Evolutionary conservation across 2,329 filamentous ascomycete species (phyloP).

Genomic region (Rhynchosporium secalis): DNA sequence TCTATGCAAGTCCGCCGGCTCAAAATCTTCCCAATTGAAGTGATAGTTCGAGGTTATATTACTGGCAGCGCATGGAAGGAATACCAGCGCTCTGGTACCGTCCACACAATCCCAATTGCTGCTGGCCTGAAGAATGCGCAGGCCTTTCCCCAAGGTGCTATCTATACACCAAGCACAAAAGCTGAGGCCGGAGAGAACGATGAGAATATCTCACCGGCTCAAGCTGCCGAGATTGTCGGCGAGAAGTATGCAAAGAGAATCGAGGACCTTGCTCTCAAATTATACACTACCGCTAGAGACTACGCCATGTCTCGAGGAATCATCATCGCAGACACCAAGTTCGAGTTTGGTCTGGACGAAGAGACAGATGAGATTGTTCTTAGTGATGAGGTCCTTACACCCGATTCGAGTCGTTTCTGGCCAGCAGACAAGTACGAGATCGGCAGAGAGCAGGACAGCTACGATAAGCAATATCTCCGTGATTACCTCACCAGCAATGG

Average conservation of each 20-base stretch:
- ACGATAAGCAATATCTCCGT: slow-evolving; percentile 83
- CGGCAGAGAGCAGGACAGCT: slow-evolving; percentile 76
- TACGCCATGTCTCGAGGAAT: slow-evolving; percentile 61
- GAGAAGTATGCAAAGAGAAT: slow-evolving; percentile 59
- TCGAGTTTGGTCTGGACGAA: slow-evolving; percentile 67
- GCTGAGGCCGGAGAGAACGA: slow-evolving; percentile 67
- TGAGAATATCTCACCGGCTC: slow-evolving; percentile 65
- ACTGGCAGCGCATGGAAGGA: slow-evolving; percentile 72
- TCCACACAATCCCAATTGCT: slow-evolving; percentile 62
- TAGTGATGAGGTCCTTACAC: slow-evolving; percentile 73
- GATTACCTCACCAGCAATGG: slow-evolving; percentile 77
- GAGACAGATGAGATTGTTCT: slow-evolving; percentile 63
- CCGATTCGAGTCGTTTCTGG: slow-evolving; percentile 87
- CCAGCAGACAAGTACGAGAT: slow-evolving; percentile 68
- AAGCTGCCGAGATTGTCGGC: slow-evolving; percentile 51
- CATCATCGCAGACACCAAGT: slow-evolving; percentile 74
- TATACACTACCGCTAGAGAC: slow-evolving; percentile 58
- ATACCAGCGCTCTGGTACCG: slow-evolving; percentile 62
- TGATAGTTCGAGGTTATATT: slow-evolving; percentile 72
- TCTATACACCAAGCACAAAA: slow-evolving; percentile 70
- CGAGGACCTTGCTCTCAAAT: slow-evolving; percentile 55
- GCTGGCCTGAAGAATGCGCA: slow-evolving; percentile 61
- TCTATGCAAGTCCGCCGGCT: slow-evolving; percentile 67
- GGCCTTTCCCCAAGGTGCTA: slow-evolving; percentile 56
- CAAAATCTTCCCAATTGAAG: slow-evolving; percentile 66